These are phyloP conservation scores for Leucosporidium creatinivorum DNA, from an alignment of 768 basidiomycete genomes.

Conservation along the genomic window DNA sequence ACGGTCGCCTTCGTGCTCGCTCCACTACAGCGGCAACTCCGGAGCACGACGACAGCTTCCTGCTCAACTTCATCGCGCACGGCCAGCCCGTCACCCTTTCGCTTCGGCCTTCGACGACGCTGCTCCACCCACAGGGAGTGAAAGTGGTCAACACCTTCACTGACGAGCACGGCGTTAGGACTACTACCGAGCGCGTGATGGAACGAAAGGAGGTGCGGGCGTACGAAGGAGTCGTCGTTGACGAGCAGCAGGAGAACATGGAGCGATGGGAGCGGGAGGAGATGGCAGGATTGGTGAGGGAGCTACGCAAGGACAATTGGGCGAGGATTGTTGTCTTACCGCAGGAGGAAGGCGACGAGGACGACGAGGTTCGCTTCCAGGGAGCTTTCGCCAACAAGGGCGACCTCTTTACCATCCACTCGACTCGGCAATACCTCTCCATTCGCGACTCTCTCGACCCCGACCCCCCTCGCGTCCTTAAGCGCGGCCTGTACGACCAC, in stretches of 20 bases:
- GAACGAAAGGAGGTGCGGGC: conserved; percentile 12
- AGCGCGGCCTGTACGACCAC: not conserved
- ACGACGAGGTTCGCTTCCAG: conserved; percentile 13
- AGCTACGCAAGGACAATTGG: not conserved
- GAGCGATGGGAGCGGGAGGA: conserved; percentile 22
- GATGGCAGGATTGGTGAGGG: conserved; percentile 11
- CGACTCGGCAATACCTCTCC: conserved; percentile 14
- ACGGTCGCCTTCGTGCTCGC: not conserved
- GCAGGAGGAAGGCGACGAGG: not conserved
- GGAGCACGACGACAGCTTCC: conserved; percentile 22
- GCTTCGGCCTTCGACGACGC: conserved; percentile 14
- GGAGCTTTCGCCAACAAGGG: conserved; percentile 12
- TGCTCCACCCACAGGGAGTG: conserved; percentile 19
- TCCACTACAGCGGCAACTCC: not conserved
- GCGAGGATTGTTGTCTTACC: conserved; percentile 18
- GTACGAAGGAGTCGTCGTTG: conserved; percentile 29
- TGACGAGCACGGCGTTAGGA: conserved; percentile 7
- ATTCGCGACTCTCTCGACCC: conserved; percentile 19
- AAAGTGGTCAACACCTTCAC: not conserved
- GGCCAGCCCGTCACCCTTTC: conserved; percentile 9
- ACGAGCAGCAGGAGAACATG: conserved; percentile 2
- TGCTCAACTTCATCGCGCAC: conserved; percentile 13
- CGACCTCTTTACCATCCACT: conserved; percentile 24
- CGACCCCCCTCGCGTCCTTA: not conserved
- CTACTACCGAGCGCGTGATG: not conserved